These are phyloP conservation scores for Parietaria judaica DNA, from an alignment of 306 rosid species.

Conservation along the genomic window DNA sequence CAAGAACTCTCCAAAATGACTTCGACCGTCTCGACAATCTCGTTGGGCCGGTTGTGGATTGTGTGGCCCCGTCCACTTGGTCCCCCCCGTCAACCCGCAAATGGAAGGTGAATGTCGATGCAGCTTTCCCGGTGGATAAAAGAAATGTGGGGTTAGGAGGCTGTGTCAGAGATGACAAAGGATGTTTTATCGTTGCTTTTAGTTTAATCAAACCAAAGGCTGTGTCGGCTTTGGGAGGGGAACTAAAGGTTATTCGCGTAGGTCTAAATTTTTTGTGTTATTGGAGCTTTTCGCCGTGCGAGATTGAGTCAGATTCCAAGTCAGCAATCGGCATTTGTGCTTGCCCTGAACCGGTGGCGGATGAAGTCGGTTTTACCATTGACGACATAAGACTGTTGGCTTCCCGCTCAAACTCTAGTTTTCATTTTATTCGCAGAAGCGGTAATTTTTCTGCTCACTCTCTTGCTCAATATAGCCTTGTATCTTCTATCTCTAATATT, in stretches of 20 bases:
- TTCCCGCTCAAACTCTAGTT: too few species aligned
- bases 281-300: not conserved
- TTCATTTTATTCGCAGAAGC: too few species aligned
- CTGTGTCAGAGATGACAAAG: not conserved
- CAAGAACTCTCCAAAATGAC: not conserved
- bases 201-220: not conserved
- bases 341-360: not conserved
- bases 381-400: too few species aligned
- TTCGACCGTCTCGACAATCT: not conserved
- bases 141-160: not conserved
- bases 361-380: too few species aligned
- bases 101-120: not conserved
- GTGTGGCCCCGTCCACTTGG: not conserved
- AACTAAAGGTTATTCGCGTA: not conserved
- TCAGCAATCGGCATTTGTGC: not conserved
- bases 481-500: not conserved
- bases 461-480: too few species aligned
- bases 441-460: too few species aligned
- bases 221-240: not conserved
- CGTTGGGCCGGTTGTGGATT: not conserved
- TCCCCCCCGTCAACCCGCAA: not conserved
- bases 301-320: not conserved
- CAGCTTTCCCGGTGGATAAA: not conserved
- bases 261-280: not conserved
- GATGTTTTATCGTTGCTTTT: not conserved